Evolutionary conservation across 2,329 filamentous ascomycete genomes (phyloP).

Genomic region (Paraconiothyrium brasiliense): DNA sequence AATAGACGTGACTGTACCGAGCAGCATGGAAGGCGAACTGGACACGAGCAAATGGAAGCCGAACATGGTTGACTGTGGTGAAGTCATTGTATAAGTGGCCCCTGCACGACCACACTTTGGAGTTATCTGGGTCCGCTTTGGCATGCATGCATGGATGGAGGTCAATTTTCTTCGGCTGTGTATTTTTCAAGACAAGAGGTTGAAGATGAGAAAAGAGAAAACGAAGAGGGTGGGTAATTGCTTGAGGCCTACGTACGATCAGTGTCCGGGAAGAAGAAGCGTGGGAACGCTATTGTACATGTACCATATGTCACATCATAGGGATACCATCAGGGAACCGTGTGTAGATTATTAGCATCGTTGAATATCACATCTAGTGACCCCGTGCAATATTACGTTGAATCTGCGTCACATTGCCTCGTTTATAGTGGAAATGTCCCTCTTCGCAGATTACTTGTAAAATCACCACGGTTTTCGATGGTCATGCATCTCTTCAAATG

Average conservation of each 20-base stretch:
- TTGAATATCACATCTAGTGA: slow-evolving; percentile 2
- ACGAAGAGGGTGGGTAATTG: background rate
- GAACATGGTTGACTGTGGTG: slow-evolving; percentile 66
- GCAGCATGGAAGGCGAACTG: slow-evolving; percentile 53
- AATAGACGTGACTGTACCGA: slow-evolving; percentile 61
- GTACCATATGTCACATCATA: slow-evolving; percentile 17
- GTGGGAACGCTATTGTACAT: slow-evolving; percentile 9
- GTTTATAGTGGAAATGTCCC: no score
- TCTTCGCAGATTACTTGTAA: no score
- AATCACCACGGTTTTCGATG: no score
- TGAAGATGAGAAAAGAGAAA: slow-evolving; percentile 15
- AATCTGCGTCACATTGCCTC: no score
- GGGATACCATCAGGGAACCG: slow-evolving; percentile 16
- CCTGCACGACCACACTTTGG: slow-evolving; percentile 29
- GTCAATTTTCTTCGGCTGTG: slow-evolving; percentile 28
- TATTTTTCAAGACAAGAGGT: slow-evolving; percentile 20
- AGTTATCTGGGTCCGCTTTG: slow-evolving; percentile 22
- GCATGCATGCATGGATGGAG: slow-evolving; percentile 17
- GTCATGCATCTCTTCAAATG: no score
- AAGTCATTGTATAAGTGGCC: slow-evolving; percentile 58
- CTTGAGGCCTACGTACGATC: slow-evolving; percentile 12
- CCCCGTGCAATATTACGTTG: no score
- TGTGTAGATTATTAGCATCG: slow-evolving; percentile 16
- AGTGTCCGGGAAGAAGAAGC: slow-evolving; percentile 6
- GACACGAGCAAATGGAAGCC: slow-evolving; percentile 59